Evolutionary conservation across 2,329 filamentous ascomycete species (phyloP).

Genomic region (Pyrenophora seminiperda): DNA sequence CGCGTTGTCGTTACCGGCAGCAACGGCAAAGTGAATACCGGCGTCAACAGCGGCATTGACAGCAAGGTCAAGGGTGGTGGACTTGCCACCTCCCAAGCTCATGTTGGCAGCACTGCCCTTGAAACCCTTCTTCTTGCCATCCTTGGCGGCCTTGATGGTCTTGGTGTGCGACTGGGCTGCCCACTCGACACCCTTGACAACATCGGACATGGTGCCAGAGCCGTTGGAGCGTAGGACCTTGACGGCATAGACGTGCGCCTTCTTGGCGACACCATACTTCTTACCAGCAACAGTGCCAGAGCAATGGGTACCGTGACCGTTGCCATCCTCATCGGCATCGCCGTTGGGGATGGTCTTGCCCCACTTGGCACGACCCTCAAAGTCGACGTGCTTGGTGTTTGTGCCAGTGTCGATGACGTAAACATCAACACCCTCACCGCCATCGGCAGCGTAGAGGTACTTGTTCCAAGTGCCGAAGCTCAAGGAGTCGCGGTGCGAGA

Average conservation of each 20-base stretch:
- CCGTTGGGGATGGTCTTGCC: conserved; percentile 90
- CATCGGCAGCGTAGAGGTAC: conserved; percentile 88
- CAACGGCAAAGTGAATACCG: conserved; percentile 96
- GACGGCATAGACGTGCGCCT: conserved; percentile 94
- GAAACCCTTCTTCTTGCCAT: conserved; percentile 91
- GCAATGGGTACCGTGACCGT: conserved; percentile 98
- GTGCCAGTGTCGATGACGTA: conserved; percentile 99
- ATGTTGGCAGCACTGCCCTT: conserved; percentile 99
- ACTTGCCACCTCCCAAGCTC: conserved; percentile 98
- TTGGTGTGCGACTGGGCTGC: conserved; percentile 80
- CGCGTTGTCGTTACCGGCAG: conserved; percentile 97
- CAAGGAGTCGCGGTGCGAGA: conserved; percentile 88
- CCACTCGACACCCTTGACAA: conserved; percentile 97
- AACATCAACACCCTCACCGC: conserved; percentile 96
- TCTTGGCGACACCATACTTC: conserved; percentile 99
- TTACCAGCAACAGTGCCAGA: conserved; percentile 96
- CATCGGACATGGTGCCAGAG: conserved; percentile 97
- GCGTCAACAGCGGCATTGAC: conserved; percentile 92
- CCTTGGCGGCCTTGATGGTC: conserved; percentile 78
- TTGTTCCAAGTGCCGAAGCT: conserved; percentile 96
- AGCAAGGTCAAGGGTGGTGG: conserved; percentile 83
- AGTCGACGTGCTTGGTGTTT: conserved; percentile 93
- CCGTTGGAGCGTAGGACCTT: conserved; percentile 98
- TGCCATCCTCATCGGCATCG: conserved; percentile 90
- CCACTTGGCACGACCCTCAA: conserved; percentile 94